phyloP scores from a whole-genome alignment of 805 yeast genomes.

The Wickerhamomyces pijperi region DNA sequence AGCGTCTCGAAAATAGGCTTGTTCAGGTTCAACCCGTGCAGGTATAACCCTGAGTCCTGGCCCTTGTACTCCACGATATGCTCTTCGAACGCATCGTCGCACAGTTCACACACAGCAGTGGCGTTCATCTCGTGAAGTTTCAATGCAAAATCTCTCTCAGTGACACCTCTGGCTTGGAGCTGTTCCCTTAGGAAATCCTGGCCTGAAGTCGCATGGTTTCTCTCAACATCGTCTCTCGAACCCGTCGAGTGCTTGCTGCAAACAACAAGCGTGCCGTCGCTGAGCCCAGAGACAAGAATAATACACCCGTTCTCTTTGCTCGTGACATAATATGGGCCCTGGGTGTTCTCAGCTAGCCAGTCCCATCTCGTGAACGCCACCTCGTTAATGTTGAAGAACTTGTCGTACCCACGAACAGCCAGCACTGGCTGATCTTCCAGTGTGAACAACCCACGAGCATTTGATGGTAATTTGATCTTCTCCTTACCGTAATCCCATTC shows the following conservation, averaged over 20 bases:
- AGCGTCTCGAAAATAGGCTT: constrained; percentile 50
- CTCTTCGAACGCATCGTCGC: constrained; percentile 91
- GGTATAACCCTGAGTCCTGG: constrained; percentile 67
- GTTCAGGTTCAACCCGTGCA: constrained; percentile 82
- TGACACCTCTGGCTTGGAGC: constrained; percentile 28
- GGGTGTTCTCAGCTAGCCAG: constrained; percentile 32
- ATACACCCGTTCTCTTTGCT: constrained; percentile 93
- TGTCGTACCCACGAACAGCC: constrained; percentile 83
- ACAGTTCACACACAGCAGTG: constrained; percentile 87
- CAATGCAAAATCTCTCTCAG: constrained; percentile 41
- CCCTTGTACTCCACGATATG: constrained; percentile 70
- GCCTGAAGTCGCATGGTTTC: constrained; percentile 73
- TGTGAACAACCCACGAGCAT: constrained; percentile 80
- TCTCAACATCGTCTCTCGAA: constrained; percentile 33
- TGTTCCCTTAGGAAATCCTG: constrained; percentile 45
- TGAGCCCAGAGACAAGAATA: constrained; percentile 66
- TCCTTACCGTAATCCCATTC: constrained; percentile 77
- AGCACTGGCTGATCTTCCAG: constrained; percentile 31
- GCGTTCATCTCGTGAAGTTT: constrained; percentile 36
- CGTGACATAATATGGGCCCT: constrained; percentile 74
- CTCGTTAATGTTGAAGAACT: constrained; percentile 81
- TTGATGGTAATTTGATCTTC: constrained; percentile 46
- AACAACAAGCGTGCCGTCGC: constrained; percentile 68
- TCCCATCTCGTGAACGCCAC: constrained; percentile 38
- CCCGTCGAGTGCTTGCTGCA: constrained; percentile 93